These are phyloP conservation scores for Penicillium hordei DNA, from an alignment of 2,329 filamentous ascomycete species.

Conservation along the genomic window DNA sequence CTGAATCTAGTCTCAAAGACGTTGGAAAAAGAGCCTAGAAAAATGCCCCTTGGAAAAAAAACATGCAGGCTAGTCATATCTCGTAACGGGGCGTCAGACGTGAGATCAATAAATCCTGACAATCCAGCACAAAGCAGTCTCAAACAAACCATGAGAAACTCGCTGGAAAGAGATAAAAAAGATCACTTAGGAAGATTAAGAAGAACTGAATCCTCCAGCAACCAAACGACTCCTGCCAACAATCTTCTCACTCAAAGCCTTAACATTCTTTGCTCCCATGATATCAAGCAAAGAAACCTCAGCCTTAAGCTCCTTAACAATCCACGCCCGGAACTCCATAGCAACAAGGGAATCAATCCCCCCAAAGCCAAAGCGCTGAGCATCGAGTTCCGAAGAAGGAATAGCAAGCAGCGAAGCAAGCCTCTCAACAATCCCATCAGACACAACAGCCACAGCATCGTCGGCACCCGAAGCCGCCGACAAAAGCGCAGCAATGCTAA, in stretches of 20 bases:
- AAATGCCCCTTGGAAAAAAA: neutral
- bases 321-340: slow-evolving; percentile 34
- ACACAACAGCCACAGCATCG: slow-evolving; percentile 14
- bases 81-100: neutral
- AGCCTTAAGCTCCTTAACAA: slow-evolving; percentile 29
- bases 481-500: slow-evolving; percentile 12
- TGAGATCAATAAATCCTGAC: neutral
- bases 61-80: neutral
- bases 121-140: neutral
- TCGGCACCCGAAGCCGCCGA: neutral
- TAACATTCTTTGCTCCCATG: slow-evolving; percentile 23
- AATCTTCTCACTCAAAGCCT: slow-evolving; percentile 21
- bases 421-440: slow-evolving; percentile 17
- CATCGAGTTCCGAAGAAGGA: slow-evolving; percentile 28
- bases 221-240: slow-evolving; percentile 10
- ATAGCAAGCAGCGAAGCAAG: slow-evolving; percentile 26
- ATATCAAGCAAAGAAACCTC: slow-evolving; percentile 27
- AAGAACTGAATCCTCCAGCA: neutral
- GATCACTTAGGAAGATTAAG: neutral
- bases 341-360: slow-evolving; percentile 33
- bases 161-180: neutral
- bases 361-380: slow-evolving; percentile 24
- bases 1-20: neutral
- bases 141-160: neutral
- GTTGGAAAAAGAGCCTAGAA: neutral